Evolutionary conservation across 768 basidiomycete genomes (phyloP).

Genomic region (Termitomyces bulborhizus): DNA sequence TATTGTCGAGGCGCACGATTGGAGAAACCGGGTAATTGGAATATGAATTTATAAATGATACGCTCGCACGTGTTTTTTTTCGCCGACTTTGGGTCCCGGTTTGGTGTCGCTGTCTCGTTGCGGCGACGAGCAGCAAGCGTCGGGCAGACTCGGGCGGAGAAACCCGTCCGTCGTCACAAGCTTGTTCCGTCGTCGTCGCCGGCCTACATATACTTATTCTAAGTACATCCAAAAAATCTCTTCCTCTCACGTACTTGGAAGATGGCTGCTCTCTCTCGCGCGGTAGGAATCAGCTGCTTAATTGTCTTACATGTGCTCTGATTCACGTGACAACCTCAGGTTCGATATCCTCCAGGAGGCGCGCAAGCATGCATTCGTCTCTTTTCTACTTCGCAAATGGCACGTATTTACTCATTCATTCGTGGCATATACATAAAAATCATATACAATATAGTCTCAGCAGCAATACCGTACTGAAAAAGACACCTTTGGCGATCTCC

Average conservation of each 20-base stretch:
- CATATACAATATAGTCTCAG: slow-evolving; percentile 23
- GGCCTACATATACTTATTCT: not conserved
- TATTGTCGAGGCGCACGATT: slow-evolving; percentile 5
- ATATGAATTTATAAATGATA: not conserved
- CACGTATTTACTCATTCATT: slow-evolving; percentile 7
- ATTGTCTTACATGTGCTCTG: not conserved
- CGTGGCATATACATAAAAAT: not conserved
- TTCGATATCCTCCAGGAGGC: slow-evolving; percentile 17
- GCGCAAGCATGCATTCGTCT: slow-evolving; percentile 18
- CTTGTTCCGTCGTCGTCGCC: slow-evolving; percentile 7
- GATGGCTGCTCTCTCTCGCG: slow-evolving; percentile 13
- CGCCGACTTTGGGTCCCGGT: slow-evolving; percentile 6
- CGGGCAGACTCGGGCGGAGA: slow-evolving; percentile 20
- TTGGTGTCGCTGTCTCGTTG: not conserved
- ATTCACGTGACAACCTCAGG: slow-evolving; percentile 29
- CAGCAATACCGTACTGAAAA: slow-evolving; percentile 71
- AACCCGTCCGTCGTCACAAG: slow-evolving; percentile 11
- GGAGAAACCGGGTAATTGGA: not conserved
- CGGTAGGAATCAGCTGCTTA: slow-evolving; percentile 16
- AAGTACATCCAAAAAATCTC: not conserved
- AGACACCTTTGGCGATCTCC: slow-evolving; percentile 94
- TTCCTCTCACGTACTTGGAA: not conserved
- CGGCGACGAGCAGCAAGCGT: not conserved
- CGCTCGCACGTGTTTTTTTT: slow-evolving; percentile 14
- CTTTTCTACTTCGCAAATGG: slow-evolving; percentile 31